Conservation (phyloP, 2,329 filamentous ascomycete genomes). For the Colletotrichum tamarilloi region DNA sequence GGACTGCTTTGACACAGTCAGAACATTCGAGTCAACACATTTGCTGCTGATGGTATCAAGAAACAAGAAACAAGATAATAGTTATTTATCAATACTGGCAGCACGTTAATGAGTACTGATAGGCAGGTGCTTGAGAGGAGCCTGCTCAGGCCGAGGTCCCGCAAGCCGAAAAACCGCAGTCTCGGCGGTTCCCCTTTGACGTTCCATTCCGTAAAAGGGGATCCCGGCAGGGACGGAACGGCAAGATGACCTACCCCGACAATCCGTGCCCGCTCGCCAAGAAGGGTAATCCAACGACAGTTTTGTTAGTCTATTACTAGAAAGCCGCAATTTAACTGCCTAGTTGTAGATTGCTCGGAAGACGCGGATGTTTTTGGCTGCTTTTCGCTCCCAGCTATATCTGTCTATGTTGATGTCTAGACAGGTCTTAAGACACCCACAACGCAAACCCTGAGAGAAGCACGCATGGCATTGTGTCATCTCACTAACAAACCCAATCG, state of each 20-base stretch:
- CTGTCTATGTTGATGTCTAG: neutral
- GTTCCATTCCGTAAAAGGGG: neutral
- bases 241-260: neutral
- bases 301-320: neutral
- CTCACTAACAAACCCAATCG: neutral
- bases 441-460: neutral
- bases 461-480: neutral
- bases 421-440: neutral
- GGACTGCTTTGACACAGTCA: too few species aligned
- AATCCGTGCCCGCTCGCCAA: neutral
- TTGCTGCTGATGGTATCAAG: too few species aligned
- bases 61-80: too few species aligned
- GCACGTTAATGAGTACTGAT: too few species aligned
- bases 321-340: too few species aligned
- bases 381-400: neutral
- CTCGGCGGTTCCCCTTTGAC: neutral
- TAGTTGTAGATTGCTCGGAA: neutral
- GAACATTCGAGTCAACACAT: too few species aligned
- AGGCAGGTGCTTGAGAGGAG: too few species aligned
- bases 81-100: fast-evolving
- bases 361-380: neutral
- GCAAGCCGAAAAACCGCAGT: neutral
- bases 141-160: too few species aligned
- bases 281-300: neutral
- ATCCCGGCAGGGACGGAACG: neutral